Evolutionary conservation across 345 rosid species (phyloP).

Genomic region (Passiflora organensis): DNA sequence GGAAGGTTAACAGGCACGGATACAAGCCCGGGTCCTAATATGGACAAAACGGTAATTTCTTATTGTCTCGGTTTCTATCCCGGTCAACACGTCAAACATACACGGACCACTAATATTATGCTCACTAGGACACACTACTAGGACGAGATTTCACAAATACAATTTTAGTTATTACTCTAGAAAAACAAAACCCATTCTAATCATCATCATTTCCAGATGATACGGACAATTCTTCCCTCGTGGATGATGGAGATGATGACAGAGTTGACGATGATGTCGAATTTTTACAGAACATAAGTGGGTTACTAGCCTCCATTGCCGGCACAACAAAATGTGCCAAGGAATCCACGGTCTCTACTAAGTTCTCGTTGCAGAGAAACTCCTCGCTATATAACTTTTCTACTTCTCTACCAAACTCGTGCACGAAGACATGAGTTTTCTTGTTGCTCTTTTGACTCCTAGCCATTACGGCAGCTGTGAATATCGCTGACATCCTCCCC

Average conservation of each 20-base stretch:
- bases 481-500: conserved; percentile 84
- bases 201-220: conserved; percentile 18
- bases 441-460: conserved; percentile 35
- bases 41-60: too few relatives aligned
- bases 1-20: too few relatives aligned
- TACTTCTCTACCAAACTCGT: conserved; percentile 59
- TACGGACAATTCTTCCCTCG: conserved; percentile 6
- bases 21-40: too few relatives aligned
- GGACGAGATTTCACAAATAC: too few relatives aligned
- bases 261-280: conserved; percentile 20
- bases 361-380: conserved; percentile 67
- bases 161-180: too few relatives aligned
- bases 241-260: conserved; percentile 4
- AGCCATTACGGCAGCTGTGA: conserved; percentile 72
- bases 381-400: conserved; percentile 64
- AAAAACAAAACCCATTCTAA: too few relatives aligned
- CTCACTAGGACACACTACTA: too few relatives aligned
- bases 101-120: too few relatives aligned
- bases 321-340: conserved; percentile 58
- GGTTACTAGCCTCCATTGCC: conserved; percentile 9
- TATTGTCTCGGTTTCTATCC: too few relatives aligned
- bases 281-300: conserved; percentile 53
- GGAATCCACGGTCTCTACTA: conserved; percentile 43
- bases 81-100: too few relatives aligned
- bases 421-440: conserved; percentile 74